Base-by-base conservation (phyloP, 2,329 filamentous ascomycete genomes). In the Davidsoniella virescens region DNA sequence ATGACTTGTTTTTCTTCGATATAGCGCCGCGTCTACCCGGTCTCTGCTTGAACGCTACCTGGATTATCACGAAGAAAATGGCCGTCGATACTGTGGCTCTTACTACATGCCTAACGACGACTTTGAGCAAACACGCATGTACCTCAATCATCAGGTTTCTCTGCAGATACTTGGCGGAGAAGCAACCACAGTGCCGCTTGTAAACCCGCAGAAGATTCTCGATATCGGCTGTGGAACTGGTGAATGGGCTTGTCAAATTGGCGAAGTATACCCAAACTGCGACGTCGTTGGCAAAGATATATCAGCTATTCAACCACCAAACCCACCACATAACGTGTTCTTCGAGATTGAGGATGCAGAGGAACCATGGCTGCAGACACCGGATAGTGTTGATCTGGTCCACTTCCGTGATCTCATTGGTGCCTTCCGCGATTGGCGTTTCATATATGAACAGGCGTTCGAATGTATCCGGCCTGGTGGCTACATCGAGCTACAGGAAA, bases 31-130 rank as follows among this genome's bases (percentile, higher is more conserved):
- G 1, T 68, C 70, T 10, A 73, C 70, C 16, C 64, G 69, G 44
- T 73, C 70, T n/a, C 59, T 73, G 46, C 70, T 67, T 58, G 68
- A 67, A 39, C 61, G 64, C 52, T 70, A 72, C 54, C 65, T 81
- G 29, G 70, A 77, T 58, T 73, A 74, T 55, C 66, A 75, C 50
- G 65, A 72, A 54, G 76, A 82, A 54, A 73, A 82, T 62, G 75
- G 70, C 41, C 73, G 79, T 18, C 70, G 80, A 55, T 80, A 78
- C 59, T 78, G 79, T 57, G 67, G 72, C 33, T 68, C 69, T 33
- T 82, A 81, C 58, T 77, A 69, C 60, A 78, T 82, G 70, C 79
- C 79, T 12, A 81, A 80, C 60, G 79, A 82, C 57, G 74, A 80
- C 43, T 63, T 70, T 43, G 79, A 83, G 58, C 76, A 81, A 60